Conservation (phyloP, 129 eudicot species). For the Tanacetum coccineum region DNA sequence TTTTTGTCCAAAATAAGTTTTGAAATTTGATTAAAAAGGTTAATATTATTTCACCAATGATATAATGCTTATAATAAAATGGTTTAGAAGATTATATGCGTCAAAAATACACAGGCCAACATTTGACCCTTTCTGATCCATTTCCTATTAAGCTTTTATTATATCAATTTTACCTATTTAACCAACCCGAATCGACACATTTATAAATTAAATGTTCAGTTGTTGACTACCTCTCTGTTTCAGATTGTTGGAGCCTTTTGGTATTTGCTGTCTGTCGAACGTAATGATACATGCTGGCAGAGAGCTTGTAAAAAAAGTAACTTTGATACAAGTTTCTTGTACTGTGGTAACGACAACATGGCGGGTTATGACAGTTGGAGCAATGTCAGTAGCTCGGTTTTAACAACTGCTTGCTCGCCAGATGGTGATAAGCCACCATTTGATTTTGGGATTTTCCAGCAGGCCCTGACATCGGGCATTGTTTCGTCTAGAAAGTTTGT, state of each 20-base stretch:
- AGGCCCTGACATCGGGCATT: conserved; percentile 78
- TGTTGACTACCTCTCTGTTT: conserved; percentile 14
- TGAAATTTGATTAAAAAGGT: no score
- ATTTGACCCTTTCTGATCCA: not conserved
- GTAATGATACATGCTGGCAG: conserved; percentile 89
- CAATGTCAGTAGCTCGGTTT: conserved; percentile 48
- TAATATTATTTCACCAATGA: not conserved
- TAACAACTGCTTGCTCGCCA: conserved; percentile 46
- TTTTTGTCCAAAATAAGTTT: not conserved
- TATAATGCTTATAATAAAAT: not conserved
- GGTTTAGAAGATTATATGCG: not conserved
- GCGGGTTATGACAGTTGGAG: conserved; percentile 50
- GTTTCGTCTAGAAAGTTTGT: conserved; percentile 61
- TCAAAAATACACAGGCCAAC: not conserved
- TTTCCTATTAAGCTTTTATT: not conserved
- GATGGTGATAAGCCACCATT: conserved; percentile 59
- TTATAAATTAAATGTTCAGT: not conserved
- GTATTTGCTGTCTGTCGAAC: conserved; percentile 85
- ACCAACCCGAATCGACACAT: not conserved
- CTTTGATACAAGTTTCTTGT: conserved; percentile 47
- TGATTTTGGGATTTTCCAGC: conserved; percentile 87
- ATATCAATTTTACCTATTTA: not conserved
- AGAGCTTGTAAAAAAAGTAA: conserved; percentile 53
- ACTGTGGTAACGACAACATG: conserved; percentile 74
- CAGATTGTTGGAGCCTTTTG: conserved; percentile 98